Base-by-base conservation (phyloP, 208 protist species). In the Leishmania braziliensis region DNA sequence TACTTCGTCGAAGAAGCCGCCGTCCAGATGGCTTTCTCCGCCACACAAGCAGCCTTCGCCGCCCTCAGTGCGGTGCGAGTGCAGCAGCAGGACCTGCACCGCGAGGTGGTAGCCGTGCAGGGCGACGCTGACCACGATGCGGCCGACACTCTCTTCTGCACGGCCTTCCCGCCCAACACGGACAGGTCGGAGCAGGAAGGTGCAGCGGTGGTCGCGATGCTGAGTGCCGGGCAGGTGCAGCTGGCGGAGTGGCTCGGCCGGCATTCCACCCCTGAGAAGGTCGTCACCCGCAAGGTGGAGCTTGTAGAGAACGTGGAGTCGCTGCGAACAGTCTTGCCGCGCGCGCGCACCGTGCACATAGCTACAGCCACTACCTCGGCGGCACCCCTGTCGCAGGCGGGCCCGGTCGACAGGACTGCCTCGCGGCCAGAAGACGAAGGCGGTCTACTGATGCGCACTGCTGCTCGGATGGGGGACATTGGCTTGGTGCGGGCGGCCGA, bases 1-100 rank as follows among this genome's bases (percentile, higher is more conserved):
- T 98, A 92, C 86, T 80, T 97, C 46, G 85, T 97, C 51, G 96
- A 98, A 83, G 88, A 94, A 72, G 88, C 91, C 60, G 90, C 93
- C 0, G 53, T 98, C 48, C 96, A 98, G 84, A 77, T 97, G 63
- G 87, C 85, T 39, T 97, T 98, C 81, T 94, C 89, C 46, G 93
- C 93, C 10, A 95, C 92, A 50, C 95, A 98, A 81, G 90, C 86
- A 39, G 88, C 91, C 71, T 93, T 96, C 69, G 84, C 86, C 66
- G 81, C 87, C 46, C 84, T 98, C 53, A 90, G 78, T 54, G 88
- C 90, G 50, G 77, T 81, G 72, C 91, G 93, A 2, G 92, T 95
- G 75, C 84, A 84, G 63, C 72, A 93, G 77, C 89, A 86, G 43
- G 88, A 90, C 68, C 63, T 95, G 50, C 87, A 92, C 75, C 88